These are phyloP conservation scores for Porpolomopsis calyptriformis DNA, from an alignment of 768 basidiomycete genomes.

Conservation along the genomic window DNA sequence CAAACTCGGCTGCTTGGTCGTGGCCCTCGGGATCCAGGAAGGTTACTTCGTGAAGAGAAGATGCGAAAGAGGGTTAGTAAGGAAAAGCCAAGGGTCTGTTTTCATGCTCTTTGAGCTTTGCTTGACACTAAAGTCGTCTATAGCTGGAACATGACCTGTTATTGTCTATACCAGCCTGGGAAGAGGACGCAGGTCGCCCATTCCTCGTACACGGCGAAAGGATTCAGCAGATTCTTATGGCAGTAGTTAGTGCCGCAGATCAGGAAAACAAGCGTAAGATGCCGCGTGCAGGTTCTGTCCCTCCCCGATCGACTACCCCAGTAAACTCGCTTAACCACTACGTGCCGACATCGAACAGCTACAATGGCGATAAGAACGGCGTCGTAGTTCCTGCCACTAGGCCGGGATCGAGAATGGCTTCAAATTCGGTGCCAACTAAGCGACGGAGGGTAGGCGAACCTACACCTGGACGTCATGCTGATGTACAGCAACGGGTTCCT, in stretches of 20 bases:
- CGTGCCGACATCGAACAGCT: conserved; percentile 22
- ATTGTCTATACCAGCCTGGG: conserved; percentile 73
- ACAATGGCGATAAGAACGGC: conserved; percentile 22
- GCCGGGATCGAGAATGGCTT: conserved; percentile 35
- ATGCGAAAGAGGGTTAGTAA: conserved; percentile 89
- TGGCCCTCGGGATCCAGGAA: conserved; percentile 73
- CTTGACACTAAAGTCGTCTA: background rate
- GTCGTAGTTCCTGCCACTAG: conserved; percentile 57
- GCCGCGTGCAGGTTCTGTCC: conserved; percentile 46
- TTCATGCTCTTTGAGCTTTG: background rate
- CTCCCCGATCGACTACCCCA: conserved; percentile 53
- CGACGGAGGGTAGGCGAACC: conserved; percentile 46
- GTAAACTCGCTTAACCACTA: conserved; percentile 27
- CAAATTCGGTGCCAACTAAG: conserved; percentile 50
- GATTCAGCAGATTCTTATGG: conserved; percentile 69
- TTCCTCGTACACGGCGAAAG: conserved; percentile 83
- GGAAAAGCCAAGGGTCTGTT: conserved; percentile 76
- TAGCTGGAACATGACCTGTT: conserved; percentile 88
- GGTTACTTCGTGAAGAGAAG: conserved; percentile 89
- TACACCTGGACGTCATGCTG: conserved; percentile 3
- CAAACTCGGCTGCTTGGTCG: conserved; percentile 74
- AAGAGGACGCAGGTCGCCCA: conserved; percentile 54
- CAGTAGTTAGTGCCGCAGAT: conserved; percentile 55
- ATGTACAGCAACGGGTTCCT: conserved; percentile 23
- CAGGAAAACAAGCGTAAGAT: conserved; percentile 70